Base-by-base conservation (phyloP, 2,329 filamentous ascomycete species). In the Alternaria postmessia region DNA sequence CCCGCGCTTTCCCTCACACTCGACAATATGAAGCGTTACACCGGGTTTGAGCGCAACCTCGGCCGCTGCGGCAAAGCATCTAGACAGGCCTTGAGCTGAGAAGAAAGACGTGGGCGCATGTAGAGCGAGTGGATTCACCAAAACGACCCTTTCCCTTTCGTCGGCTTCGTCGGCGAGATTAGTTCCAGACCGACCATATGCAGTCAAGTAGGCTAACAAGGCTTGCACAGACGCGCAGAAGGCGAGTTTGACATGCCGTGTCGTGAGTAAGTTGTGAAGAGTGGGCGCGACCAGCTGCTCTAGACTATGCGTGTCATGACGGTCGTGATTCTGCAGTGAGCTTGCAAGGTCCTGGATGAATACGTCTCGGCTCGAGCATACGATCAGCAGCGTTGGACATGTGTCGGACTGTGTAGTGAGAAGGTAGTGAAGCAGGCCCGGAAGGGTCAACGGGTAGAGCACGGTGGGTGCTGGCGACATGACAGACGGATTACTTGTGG, bases 151-250 rank as follows among this genome's bases (percentile, higher is more conserved):
- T 51, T 68, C 55, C 18, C 51, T 49, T 16, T 55, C 47, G 47
- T 56, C 53, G 48, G 51, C 54, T 20, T 63, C 60, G 22, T 36
- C 62, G 36, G 49, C 36, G 32, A 61, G 46, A 48, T 43, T 58
- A 46, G 63, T 48, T 32, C 36, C 62, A 51, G 60, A 42, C 22
- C 57, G 63, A 43, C 62, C 66, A 49, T 61, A 64, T 52, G 87
- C 83, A 42, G 90, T 83, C 18, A 97, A 83, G 70, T 90, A 92
- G 36, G 92, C 92, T 54, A 92, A 89, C 7, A 97, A 85, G 75
- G 91, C 89, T 22, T 91, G 88, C 54, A 95, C 85, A 3, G 90
- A 92, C 0, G 92, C 88, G 55, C 88, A 86, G 78, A 96, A 97
- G 36, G 87, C 81, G 8, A 94, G 78, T 55, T 86, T 87, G 63